phyloP scores from a whole-genome alignment of 2,329 filamentous ascomycete genomes.

The Aspergillus transmontanensis region DNA sequence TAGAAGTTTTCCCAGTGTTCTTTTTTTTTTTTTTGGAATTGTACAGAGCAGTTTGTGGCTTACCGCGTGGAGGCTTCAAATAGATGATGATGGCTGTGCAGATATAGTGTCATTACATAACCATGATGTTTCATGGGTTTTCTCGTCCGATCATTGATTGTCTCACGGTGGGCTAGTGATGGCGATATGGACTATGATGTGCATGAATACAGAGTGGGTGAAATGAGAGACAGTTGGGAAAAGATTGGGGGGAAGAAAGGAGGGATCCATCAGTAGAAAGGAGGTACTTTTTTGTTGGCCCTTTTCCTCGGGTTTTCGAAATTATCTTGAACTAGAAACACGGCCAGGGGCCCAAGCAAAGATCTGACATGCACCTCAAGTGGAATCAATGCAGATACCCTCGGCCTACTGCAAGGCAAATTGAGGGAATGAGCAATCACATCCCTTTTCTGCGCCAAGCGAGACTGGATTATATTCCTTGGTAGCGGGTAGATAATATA shows the following conservation, averaged over 20 bases:
- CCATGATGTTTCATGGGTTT: neutral
- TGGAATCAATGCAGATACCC: constrained; percentile 16
- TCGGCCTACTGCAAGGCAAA: constrained; percentile 16
- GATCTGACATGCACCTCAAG: constrained; percentile 12
- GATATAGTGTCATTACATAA: neutral
- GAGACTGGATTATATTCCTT: constrained; percentile 7
- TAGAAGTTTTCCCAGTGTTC: neutral
- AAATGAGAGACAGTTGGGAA: neutral
- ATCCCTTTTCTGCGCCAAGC: constrained; percentile 6
- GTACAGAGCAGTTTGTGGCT: neutral
- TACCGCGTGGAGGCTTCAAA: neutral
- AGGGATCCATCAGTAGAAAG: neutral
- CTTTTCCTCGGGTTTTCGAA: neutral
- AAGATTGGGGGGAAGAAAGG: neutral
- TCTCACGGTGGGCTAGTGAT: neutral
- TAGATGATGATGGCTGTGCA: neutral
- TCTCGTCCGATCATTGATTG: neutral
- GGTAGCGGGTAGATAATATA: neutral
- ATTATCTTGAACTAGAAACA: neutral
- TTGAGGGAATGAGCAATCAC: constrained; percentile 13
- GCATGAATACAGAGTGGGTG: neutral
- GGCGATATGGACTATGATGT: neutral
- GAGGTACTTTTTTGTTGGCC: neutral
- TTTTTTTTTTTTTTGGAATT: neutral
- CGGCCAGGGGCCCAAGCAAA: neutral